Base-by-base conservation (phyloP, 2,329 filamentous ascomycete genomes). In the Phyllosticta capitalensis region DNA sequence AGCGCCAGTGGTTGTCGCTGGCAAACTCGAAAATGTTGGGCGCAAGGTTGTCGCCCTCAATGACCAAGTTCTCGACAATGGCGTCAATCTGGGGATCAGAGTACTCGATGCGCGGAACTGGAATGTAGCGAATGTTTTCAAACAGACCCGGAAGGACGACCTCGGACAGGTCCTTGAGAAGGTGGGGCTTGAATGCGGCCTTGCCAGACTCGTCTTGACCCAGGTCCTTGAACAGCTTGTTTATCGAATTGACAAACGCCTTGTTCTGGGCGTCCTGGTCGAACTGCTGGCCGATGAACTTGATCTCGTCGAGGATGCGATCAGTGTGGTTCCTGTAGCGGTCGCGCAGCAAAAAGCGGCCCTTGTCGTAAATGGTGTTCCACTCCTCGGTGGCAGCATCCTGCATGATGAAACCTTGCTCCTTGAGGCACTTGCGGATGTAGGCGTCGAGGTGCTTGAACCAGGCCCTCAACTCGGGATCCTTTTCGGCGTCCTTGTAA, bases 21-120 rank as follows among this genome's bases (percentile, higher is more conserved):
- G 86, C 83, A 63, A 97, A 81, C 73, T 99, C 92, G 48, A 95
- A 74, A 5, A 92, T 81, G 67, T 99, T 99, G 64, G 94, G 94
- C 76, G 92, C 90, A 66, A 99, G 85, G 76, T 99, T 99, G 79
- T 97, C 92, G 65, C 90, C 92, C 77, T 99, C 94, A 56, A 99
- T 83, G 52, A 96, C 88, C 10, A 99, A 79, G 73, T 99, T 99
- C 78, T 99, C 94, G 52, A 99, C 83, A 54, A 97, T 83, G 54
- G 87, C 87, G 73, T 99, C 94, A 56, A 95, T 80, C 79, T 87
- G 84, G 2, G 83, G 81, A 67, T 97, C 94, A 1, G 85, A 87
- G 69, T 91, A 94, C 77, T 99, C 94, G 62, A 99, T 96, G 59
- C 94, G 88, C 21, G 94, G 94, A 55, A 99, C 84, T 3, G 94